Evolutionary conservation across 257 asterid species (phyloP).

Genomic region (Euphrasia confusa): DNA sequence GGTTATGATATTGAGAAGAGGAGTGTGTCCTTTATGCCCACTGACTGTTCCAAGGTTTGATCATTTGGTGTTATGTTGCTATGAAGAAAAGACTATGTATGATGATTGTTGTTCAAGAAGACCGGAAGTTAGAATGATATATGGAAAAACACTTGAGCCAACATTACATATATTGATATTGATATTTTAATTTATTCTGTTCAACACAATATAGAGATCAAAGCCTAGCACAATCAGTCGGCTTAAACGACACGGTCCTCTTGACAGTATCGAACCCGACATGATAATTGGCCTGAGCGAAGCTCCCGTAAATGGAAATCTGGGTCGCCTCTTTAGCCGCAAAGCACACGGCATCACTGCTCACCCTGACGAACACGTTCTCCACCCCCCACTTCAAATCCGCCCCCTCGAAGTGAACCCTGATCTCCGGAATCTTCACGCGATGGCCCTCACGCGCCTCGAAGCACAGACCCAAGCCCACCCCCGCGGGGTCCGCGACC

Average conservation of each 20-base stretch:
- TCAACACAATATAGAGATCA: background rate
- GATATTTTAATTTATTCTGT: too few relatives aligned
- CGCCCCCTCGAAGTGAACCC: slow-evolving; percentile 6
- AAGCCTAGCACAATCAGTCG: background rate
- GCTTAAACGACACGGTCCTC: background rate
- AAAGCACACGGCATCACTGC: background rate
- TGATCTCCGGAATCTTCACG: background rate
- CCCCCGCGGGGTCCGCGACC: background rate
- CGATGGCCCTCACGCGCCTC: background rate
- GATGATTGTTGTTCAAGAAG: too few relatives aligned
- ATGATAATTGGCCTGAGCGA: background rate
- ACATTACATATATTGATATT: too few relatives aligned
- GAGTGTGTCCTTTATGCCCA: background rate
- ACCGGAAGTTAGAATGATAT: too few relatives aligned
- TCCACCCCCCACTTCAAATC: background rate
- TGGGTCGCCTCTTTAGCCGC: background rate
- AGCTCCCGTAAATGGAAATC: background rate
- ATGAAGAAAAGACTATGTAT: too few relatives aligned
- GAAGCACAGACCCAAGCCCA: background rate
- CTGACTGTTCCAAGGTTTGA: background rate
- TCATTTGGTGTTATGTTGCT: background rate
- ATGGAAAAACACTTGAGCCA: too few relatives aligned
- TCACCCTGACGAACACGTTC: background rate
- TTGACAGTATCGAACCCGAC: background rate
- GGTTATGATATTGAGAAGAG: slow-evolving; percentile 1